Evolutionary conservation across 495 filamentous ascomycete species (phyloP).

Genomic region (Aspergillus sclerotiicarbonarius): DNA sequence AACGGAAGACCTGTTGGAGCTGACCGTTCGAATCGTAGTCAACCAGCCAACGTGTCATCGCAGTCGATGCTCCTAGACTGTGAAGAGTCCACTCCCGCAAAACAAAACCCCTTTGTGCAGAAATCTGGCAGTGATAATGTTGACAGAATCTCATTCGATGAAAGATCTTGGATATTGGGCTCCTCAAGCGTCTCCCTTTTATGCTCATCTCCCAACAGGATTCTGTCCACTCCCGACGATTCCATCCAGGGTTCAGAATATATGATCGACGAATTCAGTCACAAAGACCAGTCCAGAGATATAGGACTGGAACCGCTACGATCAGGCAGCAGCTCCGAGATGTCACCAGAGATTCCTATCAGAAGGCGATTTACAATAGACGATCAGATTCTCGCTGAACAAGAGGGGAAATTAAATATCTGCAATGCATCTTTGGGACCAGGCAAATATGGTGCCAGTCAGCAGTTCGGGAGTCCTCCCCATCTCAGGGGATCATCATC

Average conservation of each 20-base stretch:
- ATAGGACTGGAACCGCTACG: not conserved
- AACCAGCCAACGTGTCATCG: slow-evolving; percentile 24
- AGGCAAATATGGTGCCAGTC: not conserved
- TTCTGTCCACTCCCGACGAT: not conserved
- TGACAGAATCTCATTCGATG: not conserved
- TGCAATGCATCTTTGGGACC: not conserved
- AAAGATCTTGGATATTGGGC: not conserved
- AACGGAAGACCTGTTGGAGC: slow-evolving; percentile 20
- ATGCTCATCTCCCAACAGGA: not conserved
- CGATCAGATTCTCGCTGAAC: slow-evolving; percentile 12
- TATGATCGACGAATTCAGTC: not conserved
- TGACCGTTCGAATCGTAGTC: not conserved
- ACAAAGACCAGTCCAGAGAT: not conserved
- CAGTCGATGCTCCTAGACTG: slow-evolving; percentile 37
- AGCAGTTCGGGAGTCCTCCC: not conserved
- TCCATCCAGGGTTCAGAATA: not conserved
- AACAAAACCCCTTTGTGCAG: not conserved
- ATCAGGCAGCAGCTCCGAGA: not conserved
- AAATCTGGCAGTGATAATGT: not conserved
- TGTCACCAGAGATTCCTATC: not conserved
- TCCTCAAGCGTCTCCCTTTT: not conserved
- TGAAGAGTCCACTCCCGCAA: slow-evolving; percentile 13
- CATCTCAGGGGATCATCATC: not conserved
- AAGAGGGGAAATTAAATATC: slow-evolving; percentile 7
- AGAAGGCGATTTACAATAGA: slow-evolving; percentile 19